Base-by-base conservation (phyloP, 805 yeast genomes). In the Starmerella roubikii region DNA sequence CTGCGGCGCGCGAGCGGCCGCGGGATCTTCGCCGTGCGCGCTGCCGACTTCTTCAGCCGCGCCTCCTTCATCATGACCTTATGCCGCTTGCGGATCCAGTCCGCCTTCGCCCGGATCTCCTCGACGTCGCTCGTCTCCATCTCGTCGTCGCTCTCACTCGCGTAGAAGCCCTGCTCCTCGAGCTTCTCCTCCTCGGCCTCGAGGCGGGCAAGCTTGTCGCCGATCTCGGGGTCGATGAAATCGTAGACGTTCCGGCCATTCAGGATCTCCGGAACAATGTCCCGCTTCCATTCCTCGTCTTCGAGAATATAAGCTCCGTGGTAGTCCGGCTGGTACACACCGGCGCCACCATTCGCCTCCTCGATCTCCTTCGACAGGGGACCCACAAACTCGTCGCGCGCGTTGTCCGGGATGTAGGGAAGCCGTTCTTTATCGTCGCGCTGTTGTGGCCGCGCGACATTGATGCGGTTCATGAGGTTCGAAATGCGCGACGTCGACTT, bases 171-270 rank as follows among this genome's bases (percentile, higher is more conserved):
- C 65, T 86, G 94, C 35, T 71, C 64, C 63, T 88, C 94, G 53
- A 91, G 73, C 59, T 77, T 72, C 62, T 88, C 97, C 66, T 91
- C 99, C 65, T 91, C 99, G 47, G 81, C 95, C 65, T 91, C 99
- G 48, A 91, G 68, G 15, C 94, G 94, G 63, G 84, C 84, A 57
- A 91, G 71, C 65, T 91, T 91, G 49, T 83, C 79, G 35, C 85
- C 80, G 57, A 91, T 91, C 52, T 91, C 98, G 31, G 94, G 84
- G 56, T 91, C 99, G 60, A 91, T 71, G 78, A 81, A 91, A 64
- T 91, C 99, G 64, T 85, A 88, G 42, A 91, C 95, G 58, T 91
- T 91, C 67, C 76, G 80, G 64, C 99, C 99, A 56, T 91, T 85
- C 58, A 91, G 67, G 39, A 91, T 71, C 68, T 91, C 99, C 21